Evolutionary conservation across 2,329 filamentous ascomycete genomes (phyloP), one percentile per base, ranked within the genome.

Genomic region (Colletotrichum agaves): DNA sequence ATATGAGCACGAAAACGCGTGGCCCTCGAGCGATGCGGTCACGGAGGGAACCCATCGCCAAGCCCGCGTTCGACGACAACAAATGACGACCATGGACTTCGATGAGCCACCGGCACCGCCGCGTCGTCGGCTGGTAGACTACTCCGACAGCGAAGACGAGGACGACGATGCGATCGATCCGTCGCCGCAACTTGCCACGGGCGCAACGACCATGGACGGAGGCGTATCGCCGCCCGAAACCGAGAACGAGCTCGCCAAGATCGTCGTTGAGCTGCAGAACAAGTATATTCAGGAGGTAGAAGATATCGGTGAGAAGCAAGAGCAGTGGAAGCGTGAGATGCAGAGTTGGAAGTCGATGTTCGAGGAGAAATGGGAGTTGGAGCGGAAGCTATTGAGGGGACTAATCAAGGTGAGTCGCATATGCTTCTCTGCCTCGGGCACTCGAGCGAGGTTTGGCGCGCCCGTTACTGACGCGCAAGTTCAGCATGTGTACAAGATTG

Each of bases 241-340:
- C 33, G 58, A 50, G 17, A 62, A 63, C n/a, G 63, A 62, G 27
- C 27, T 66, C 3, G 59, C 63, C 2, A 27, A 27, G 13, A 57
- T 63, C 50, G 63, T 67, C 6, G 59, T 67, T 2, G 44, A 31
- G 10, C 27, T 67, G 19, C 64, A 65, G 19, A 35, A 55, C 2
- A 37, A 55, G 15, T 67, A 67, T 41, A 60, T 33, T 2, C 21
- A 15, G 5, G 64, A 67, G 19, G 37, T 53, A 5, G n/a, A 46
- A n/a, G 19, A 58, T 4, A 19, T 67, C 4, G 27, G 64, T 5
- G 4, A 10, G 1, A 44, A 11, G 6, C 64, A 67, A 13, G 33
- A 10, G 8, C 52, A 63, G 21, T n/a, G 35, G 6, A 23, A 41
- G 2, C 21, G 41, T 6, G 27, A 47, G 6, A 27, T 68, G 23